phyloP scores from a whole-genome alignment of 805 yeast genomes.

The Kurtzmaniella cleridarum region DNA sequence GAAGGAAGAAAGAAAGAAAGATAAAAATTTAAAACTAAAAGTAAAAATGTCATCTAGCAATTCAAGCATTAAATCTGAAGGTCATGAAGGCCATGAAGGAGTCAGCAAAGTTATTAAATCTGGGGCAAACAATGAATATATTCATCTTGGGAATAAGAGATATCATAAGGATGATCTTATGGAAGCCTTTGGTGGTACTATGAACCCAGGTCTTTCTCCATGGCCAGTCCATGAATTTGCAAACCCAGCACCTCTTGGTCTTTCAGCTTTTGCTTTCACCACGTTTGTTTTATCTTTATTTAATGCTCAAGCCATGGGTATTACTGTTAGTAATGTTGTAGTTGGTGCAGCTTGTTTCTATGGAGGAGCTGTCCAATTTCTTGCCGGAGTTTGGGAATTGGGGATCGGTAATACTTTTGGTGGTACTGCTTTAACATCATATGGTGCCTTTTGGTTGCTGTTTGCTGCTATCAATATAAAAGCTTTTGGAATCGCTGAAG shows the following conservation, averaged over 20 bases:
- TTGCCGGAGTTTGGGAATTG: conserved; percentile 66
- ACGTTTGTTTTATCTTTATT: conserved; percentile 55
- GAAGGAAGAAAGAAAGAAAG: background rate
- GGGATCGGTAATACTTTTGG: conserved; percentile 63
- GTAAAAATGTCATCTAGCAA: background rate
- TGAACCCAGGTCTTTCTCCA: conserved; percentile 28
- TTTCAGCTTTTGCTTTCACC: conserved; percentile 57
- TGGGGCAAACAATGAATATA: conserved; percentile 29
- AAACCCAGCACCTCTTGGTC: conserved; percentile 63
- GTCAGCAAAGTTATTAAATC: conserved; percentile 17
- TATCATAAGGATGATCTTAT: conserved; percentile 29
- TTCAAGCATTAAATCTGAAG: background rate
- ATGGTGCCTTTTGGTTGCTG: conserved; percentile 68
- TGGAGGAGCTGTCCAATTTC: conserved; percentile 56
- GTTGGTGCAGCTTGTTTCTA: conserved; percentile 56
- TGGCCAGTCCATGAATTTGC: conserved; percentile 52
- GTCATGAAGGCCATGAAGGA: background rate
- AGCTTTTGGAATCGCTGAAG: conserved; percentile 53
- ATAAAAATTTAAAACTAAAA: background rate
- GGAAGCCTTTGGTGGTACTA: conserved; percentile 33
- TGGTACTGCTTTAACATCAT: conserved; percentile 56
- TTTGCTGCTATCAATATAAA: conserved; percentile 55
- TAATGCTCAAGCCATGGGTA: conserved; percentile 52
- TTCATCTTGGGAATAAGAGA: conserved; percentile 24
- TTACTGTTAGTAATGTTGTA: conserved; percentile 46